Evolutionary conservation across 495 filamentous ascomycete genomes (phyloP), one percentile per base, ranked within the genome.

Genomic region (Friedmanniomyces endolithicus): DNA sequence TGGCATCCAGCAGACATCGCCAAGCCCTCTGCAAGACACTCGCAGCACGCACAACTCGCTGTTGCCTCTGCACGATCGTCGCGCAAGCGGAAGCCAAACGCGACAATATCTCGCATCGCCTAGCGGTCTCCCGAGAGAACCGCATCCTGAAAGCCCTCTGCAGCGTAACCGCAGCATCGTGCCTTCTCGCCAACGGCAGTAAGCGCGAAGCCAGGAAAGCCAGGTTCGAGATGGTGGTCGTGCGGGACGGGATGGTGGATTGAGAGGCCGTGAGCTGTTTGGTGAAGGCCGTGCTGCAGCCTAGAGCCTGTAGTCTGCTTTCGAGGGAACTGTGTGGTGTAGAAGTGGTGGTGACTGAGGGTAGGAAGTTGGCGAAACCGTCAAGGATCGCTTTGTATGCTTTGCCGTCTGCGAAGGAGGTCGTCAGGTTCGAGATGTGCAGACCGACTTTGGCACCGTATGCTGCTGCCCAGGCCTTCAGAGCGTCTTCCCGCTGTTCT

Each of bases 141-240:
- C 25, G 44, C 4, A 31, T 49, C 9, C 70, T 66, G 60, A 66
- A 76, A 4, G 56, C 60, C 19, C 70, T 68, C 62, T 77, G 74
- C 25, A 85, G 78, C 6, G 70, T 70, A 8, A 63, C 58, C 9
- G 77, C 79, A 12, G 81, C 81, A 63, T 73, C 74, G 24, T 74
- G 65, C 33, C 67, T 62, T 27, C 68, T 70, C 7, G 76, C 75
- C 24, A 76, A 70, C 0, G 74, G 71, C 14, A 85, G 73, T 3
- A 86, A 64, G 34, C 82, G 73, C 4, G 79, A 83, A 43, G 78
- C 81, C 8, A 86, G 75, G 65, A 83, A 83, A 11, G 79, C 72
- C 35, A 85, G 72, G 12, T 71, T 71, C 12, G 75, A 72, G 40
- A 82, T 63, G 0, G 76, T 78, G 58, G 78, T 78, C 54, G 76